These are phyloP conservation scores for Gremmenia infestans DNA, from an alignment of 2,329 filamentous ascomycete genomes.

Conservation along the genomic window DNA sequence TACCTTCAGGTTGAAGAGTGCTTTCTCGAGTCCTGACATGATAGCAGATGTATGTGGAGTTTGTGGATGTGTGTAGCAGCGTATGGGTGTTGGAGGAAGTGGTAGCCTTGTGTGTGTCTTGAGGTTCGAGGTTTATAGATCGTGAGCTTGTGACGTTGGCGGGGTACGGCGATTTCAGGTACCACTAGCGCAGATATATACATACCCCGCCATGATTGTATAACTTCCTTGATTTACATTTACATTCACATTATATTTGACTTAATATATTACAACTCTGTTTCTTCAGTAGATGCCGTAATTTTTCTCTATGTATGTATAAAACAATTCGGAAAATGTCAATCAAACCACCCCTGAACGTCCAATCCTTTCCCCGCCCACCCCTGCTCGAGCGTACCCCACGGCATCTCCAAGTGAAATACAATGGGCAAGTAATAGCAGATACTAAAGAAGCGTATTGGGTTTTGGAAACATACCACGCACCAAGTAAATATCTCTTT, in stretches of 20 bases:
- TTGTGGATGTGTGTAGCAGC: not conserved
- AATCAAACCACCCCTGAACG: constrained; percentile 44
- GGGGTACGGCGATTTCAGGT: constrained; percentile 10
- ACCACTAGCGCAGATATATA: constrained; percentile 12
- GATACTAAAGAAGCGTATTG: constrained; percentile 42
- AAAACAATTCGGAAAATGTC: constrained; percentile 31
- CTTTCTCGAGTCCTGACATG: constrained; percentile 59
- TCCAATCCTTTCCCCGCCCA: constrained; percentile 53
- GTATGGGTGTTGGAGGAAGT: not conserved
- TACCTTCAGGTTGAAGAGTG: constrained; percentile 58
- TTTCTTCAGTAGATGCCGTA: not conserved
- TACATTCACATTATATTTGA: constrained; percentile 1
- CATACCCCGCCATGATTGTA: constrained; percentile 16
- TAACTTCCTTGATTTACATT: not conserved
- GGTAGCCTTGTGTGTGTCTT: constrained; percentile 19
- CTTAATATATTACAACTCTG: not conserved
- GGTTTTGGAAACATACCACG: constrained; percentile 46
- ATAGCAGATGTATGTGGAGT: constrained; percentile 5
- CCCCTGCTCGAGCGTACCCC: constrained; percentile 50
- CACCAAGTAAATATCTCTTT: constrained; percentile 43
- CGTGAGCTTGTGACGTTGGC: constrained; percentile 17
- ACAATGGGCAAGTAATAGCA: constrained; percentile 49
- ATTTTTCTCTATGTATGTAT: not conserved
- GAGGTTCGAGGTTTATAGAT: not conserved
- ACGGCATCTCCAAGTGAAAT: constrained; percentile 52